phyloP scores from a whole-genome alignment of 495 filamentous ascomycete genomes.

The Usnea hakonensis region DNA sequence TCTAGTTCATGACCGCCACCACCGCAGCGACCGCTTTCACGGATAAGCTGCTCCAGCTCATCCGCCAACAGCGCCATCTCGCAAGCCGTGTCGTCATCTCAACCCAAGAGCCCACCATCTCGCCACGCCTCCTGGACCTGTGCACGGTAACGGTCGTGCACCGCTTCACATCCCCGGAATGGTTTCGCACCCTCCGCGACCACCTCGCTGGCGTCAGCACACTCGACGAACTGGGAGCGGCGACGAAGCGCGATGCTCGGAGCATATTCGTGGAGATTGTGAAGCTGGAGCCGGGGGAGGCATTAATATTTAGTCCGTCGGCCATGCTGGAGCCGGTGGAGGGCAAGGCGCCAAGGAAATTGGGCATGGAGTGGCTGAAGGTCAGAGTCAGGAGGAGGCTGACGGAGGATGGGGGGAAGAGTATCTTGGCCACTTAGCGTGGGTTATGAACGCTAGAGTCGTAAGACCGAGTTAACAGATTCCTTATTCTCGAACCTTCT shows the following conservation, averaged over 20 bases:
- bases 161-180: constrained; percentile 53
- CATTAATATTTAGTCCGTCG: not conserved
- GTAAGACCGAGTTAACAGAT: too few relatives aligned
- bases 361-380: not conserved
- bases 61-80: constrained; percentile 65
- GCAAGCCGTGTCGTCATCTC: constrained; percentile 60
- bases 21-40: constrained; percentile 40
- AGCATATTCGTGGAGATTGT: not conserved
- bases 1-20: not conserved
- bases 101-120: constrained; percentile 75
- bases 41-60: constrained; percentile 52
- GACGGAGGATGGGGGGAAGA: constrained; percentile 16
- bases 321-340: not conserved
- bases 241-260: not conserved
- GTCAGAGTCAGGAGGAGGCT: not conserved
- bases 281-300: not conserved
- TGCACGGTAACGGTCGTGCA: constrained; percentile 73
- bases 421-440: constrained; percentile 17
- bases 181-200: constrained; percentile 6
- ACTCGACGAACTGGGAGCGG: not conserved
- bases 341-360: not conserved
- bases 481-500: not conserved
- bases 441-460: constrained; percentile 17
- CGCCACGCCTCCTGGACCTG: constrained; percentile 57
- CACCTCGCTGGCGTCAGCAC: not conserved